Base-by-base conservation (phyloP, 768 basidiomycete species). In the Termitomyces heimii region DNA sequence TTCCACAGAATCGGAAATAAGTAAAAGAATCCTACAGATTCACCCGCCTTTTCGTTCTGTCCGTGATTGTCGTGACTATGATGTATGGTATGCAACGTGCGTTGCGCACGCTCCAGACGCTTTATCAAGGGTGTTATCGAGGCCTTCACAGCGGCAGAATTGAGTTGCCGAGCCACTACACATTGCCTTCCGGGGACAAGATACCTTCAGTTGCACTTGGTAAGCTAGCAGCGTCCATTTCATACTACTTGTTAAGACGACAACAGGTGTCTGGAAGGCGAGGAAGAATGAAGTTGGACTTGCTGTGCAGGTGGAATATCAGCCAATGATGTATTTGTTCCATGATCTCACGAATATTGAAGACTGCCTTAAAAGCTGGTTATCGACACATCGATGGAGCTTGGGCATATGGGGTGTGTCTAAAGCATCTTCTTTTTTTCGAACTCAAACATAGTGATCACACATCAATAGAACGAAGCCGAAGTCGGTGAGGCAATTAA, bases 331-430 rank as follows among this genome's bases (percentile, higher is more conserved):
- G 35, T n/a, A 5, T 5, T 37, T 18, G 10, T 5, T 51, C 26
- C 7, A 20, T 5, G 53, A 26, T 37, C 32, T 55, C 22, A 45
- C 12, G 18, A 26, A 28, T 39, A 26, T n/a, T 32, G 55, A 28
- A 85, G 81, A 72, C 79, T 3, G 87, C 87, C 1, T 66, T 89
- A 54, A 72, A 75, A 26, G 71, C 80, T 5, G 87, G 88, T 0
- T 89, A 89, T 62, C 76, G 81, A 58, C 88, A 88, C 64, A 86
- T 89, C 45, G 88, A 88, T 61, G 86, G 81, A 18, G 88, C 87
- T 40, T 89, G 86, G 86, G 74, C 77, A 46, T 90, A 89, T 62
- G 67, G 77, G 42, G 86, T 84, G 58, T 8, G 79, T 68, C 34
- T 24, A 37, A 12, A 44, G 16, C 20, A 43, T 8, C 31, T 37